A percentile compares a stretch with the other conserved stretches of the same genome.
These are phyloP conservation scores for Bruguiera hainesii DNA, from an alignment of 441 rosid species.

Conservation along the genomic window DNA sequence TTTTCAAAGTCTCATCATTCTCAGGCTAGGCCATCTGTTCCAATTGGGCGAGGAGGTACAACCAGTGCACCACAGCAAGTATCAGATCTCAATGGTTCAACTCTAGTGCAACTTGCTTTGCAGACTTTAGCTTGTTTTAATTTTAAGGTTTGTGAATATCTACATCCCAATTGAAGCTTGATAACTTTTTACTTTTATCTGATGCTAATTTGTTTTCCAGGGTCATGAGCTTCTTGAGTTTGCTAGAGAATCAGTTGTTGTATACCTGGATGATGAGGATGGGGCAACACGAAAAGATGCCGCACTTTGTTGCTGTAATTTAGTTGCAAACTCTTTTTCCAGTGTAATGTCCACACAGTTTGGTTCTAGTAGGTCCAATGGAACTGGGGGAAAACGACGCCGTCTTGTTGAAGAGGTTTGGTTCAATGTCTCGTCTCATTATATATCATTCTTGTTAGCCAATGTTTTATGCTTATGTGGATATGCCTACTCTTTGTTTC, in stretches of 20 bases:
- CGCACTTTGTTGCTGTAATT: conserved; percentile 94
- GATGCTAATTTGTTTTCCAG: conserved; percentile 47
- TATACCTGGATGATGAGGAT: conserved; percentile 95
- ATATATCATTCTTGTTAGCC: not conserved
- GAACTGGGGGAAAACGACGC: conserved; percentile 78
- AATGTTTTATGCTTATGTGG: not conserved
- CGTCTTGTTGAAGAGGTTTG: conserved; percentile 94
- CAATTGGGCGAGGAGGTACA: conserved; percentile 57
- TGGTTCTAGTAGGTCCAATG: conserved; percentile 74
- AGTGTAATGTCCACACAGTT: conserved; percentile 51
- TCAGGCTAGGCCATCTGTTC: conserved; percentile 63
- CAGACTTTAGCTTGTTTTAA: conserved; percentile 95
- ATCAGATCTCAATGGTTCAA: conserved; percentile 68
- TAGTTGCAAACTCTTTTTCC: conserved; percentile 88
- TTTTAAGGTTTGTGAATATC: conserved; percentile 63
- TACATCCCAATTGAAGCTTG: conserved; percentile 15
- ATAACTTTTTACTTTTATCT: conserved; percentile 21
- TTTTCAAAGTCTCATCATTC: conserved; percentile 80
- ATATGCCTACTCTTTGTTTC: not conserved
- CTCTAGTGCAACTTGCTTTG: conserved; percentile 92
- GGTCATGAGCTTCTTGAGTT: conserved; percentile 99
- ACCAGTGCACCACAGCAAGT: conserved; percentile 55
- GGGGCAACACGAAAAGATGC: conserved; percentile 94
- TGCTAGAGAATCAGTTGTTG: conserved; percentile 88
- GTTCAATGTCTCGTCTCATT: conserved; percentile 10